These are phyloP conservation scores for Penicillium antarcticum DNA, from an alignment of 495 filamentous ascomycete species.

Conservation along the genomic window DNA sequence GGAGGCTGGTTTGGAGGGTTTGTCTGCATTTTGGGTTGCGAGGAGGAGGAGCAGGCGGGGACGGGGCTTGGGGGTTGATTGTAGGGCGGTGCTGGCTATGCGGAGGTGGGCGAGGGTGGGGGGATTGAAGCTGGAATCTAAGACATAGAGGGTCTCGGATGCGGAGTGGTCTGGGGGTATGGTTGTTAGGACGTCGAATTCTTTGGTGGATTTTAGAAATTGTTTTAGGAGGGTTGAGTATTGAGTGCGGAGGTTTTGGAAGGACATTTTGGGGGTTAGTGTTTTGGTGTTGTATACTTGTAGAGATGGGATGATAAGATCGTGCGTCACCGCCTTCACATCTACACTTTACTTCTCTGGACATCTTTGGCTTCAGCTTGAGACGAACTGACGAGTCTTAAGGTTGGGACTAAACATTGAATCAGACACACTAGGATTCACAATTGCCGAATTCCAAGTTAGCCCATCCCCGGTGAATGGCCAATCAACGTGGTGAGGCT, in stretches of 20 bases:
- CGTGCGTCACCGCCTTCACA: slow-evolving; percentile 3
- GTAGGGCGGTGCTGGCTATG: slow-evolving; percentile 68
- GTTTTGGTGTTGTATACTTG: no score
- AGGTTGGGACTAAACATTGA: not conserved
- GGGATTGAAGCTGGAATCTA: slow-evolving; percentile 96
- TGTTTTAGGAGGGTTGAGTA: slow-evolving; percentile 49
- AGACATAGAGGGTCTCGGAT: slow-evolving; percentile 64
- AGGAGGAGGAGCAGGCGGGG: slow-evolving; percentile 75
- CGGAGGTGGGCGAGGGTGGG: slow-evolving; percentile 78
- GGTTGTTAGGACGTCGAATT: slow-evolving; percentile 59
- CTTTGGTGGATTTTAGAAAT: slow-evolving; percentile 53
- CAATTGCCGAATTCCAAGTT: not conserved
- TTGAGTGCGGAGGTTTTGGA: slow-evolving; percentile 28
- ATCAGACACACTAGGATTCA: slow-evolving; percentile 1
- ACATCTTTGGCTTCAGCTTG: no score
- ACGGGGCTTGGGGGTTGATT: slow-evolving; percentile 26
- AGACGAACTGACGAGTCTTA: not conserved
- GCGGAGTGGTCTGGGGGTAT: slow-evolving; percentile 30
- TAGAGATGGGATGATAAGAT: no score
- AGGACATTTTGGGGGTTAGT: slow-evolving; percentile 21
- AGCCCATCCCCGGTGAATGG: not conserved
- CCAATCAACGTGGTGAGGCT: not conserved
- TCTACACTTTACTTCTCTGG: no score
- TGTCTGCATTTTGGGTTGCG: slow-evolving; percentile 90
- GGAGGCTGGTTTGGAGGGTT: slow-evolving; percentile 74